These are phyloP conservation scores for Starmera dryadoides DNA, from an alignment of 805 yeast genomes.

Conservation along the genomic window DNA sequence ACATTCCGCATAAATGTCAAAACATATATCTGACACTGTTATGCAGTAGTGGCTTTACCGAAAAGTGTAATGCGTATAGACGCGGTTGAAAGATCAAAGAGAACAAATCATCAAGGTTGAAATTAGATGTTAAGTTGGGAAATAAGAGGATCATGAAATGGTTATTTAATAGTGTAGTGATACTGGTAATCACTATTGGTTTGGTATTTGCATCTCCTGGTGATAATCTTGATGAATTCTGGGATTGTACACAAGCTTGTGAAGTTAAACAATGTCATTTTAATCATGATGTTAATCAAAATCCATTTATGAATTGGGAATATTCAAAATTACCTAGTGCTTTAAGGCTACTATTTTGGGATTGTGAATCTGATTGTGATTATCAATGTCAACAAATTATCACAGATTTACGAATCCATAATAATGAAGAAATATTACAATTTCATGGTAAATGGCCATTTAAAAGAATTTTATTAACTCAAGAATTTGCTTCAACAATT, in stretches of 20 bases:
- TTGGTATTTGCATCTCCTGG: slow-evolving; percentile 4
- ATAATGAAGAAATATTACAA: slow-evolving; percentile 57
- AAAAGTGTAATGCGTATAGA: too few species aligned
- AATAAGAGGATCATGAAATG: too few species aligned
- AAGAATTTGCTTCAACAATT: slow-evolving; percentile 73
- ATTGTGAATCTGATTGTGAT: slow-evolving; percentile 77
- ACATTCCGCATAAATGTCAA: too few species aligned
- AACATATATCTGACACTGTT: too few species aligned
- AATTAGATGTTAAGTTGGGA: too few species aligned
- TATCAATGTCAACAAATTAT: slow-evolving; percentile 83
- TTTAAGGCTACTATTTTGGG: slow-evolving; percentile 55
- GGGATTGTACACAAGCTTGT: slow-evolving; percentile 4
- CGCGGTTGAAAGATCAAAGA: too few species aligned
- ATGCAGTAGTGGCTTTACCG: too few species aligned
- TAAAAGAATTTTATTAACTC: slow-evolving; percentile 64
- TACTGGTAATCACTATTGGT: background rate
- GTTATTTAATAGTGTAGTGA: background rate
- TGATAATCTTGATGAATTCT: slow-evolving; percentile 7
- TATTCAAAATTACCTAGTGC: slow-evolving; percentile 1
- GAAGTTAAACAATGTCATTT: slow-evolving; percentile 2
- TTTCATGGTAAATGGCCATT: slow-evolving; percentile 99
- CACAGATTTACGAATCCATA: slow-evolving; percentile 43
- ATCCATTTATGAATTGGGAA: background rate
- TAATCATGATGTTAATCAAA: background rate
- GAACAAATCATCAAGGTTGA: too few species aligned